Base-by-base conservation (phyloP, 2,329 filamentous ascomycete genomes). In the Monosporascus sp. region DNA sequence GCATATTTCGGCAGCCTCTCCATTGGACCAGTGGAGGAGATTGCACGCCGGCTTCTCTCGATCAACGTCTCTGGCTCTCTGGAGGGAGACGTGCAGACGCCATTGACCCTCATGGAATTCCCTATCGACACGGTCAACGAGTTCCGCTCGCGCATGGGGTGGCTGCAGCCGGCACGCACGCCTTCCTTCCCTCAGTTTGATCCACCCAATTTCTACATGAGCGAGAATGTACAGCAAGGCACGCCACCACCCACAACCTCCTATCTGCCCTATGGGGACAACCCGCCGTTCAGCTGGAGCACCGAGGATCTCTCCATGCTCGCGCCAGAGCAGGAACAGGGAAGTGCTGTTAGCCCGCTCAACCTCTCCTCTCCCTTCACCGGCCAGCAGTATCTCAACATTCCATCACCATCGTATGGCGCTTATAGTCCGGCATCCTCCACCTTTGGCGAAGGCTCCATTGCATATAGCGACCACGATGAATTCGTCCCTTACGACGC, bases 1-100 rank as follows among this genome's bases (percentile, higher is more conserved):
- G 87, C 91, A 48, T 96, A 97, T 70, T 91, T 93, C 63, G 89
- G 88, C 48, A 88, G 86, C 61, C 78, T 96, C 60, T 87, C 89
- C 17, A 81, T 96, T 46, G 78, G 80, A 2, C 91, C 92, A 0
- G 85, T 97, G 35, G 91, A 96, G 69, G 87, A 94, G 67, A 96
- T 97, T 63, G 85, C 91, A 46, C 82, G 84, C 48, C 84, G 89
- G 37, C 81, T 96, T 27, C 78, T 86, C 59, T 81, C 85, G 22
- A 82, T 89, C 73, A 90, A 81, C 61, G 73, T 84, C 22, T 79
- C 80, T 5, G 77, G 80, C 56, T 75, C 75, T 20, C 75, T 79
- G 54, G 80, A 83, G 52, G 77, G 77, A 17, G 80, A 83, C 26
- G 71, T 80, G 43, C 81, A 85, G 63, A 81, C 84, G 31, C 83